Base-by-base conservation (phyloP, 2,329 filamentous ascomycete genomes). In the Sphaerostilbella broomeana region DNA sequence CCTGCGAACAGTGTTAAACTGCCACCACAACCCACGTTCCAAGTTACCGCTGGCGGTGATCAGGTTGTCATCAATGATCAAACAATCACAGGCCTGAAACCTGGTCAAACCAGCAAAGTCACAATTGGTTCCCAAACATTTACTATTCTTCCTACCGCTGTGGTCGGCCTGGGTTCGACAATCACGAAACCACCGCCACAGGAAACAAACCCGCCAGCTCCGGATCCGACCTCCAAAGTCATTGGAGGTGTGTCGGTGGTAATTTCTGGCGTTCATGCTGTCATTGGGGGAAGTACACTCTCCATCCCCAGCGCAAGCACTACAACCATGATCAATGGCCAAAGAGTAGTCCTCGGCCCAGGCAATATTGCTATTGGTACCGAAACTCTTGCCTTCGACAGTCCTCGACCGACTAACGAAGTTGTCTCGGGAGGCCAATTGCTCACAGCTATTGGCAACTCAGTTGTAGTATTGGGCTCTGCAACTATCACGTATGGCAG, bases 391-490 rank as follows among this genome's bases (percentile, higher is more conserved):
- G 53, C 57, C n/a, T 61, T 64, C 29, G 43, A 53, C 1, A 58
- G 61, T 0, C 49, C 54, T 12, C 60, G 22, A 6, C 45, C 64
- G 8, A 67, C 63, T 10, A 63, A 70, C 34, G 57, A 70, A 2
- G 54, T 71, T 6, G 63, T 75, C 5, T 56, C 63, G 8, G 72
- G 72, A 28, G 72, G 70, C 13, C 61, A 71, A 41, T 57, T 71
- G 42, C 53, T 70, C 19, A 72, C 67, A 2, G 65, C 58, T 9
- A 56, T 65, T 18, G 69, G 69, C 12, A 49, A 52, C 11, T 63
- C 61, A 10, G 51, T 64, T 12, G 58, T 67, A 6, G 57, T 71
- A 11, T 51, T 71, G 16, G 57, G 60, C 34, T 63, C 61, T 5
- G 64, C 59, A 3, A 70, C 67, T 6, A 55, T 72, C 35, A 70